Evolutionary conservation across 2,329 filamentous ascomycete genomes (phyloP), one percentile per base, ranked within the genome.

Genomic region (Colletotrichum incanum): DNA sequence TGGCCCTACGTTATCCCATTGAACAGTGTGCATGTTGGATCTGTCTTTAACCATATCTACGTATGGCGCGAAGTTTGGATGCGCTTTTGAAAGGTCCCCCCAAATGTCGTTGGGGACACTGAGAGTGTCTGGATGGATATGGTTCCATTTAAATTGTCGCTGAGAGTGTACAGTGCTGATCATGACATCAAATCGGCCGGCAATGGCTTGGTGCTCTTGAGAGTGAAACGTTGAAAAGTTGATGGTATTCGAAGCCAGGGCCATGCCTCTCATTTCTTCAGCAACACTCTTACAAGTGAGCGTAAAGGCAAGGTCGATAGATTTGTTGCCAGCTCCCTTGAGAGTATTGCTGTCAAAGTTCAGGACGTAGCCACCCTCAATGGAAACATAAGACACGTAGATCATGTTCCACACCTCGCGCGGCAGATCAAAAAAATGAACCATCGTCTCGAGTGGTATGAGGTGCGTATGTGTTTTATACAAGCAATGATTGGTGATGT

Each of bases 251-350:
- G 3, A 12, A 2, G 45, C n/a, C 5, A 72, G 39, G 6, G 60
- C 59, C n/a, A 72, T 2, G 34, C 65, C 69, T 6, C 20, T 5
- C 47, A 68, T 72, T 20, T 72, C 65, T 1, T 20, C 12, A 3
- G 59, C 60, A 5, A 37, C 11, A 5, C 56, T 28, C 3, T 55
- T 52, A 54, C 69, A 72, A 12, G 45, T 23, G 59, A 54, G 45
- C 31, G 60, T 52, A 2, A 68, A 54, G 6, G 39, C 16, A 6
- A 72, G 52, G 9, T 64, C 34, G 45, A 68, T 64, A 6, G 69
- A 52, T n/a, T 41, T 14, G 26, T n/a, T 26, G 18, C 23, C 7
- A 2, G 54, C 52, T 3, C 52, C 20, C 14, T 23, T 43, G 5
- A 54, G 47, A 18, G 34, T 63, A 28, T 28, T 20, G 28, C 28